These are phyloP conservation scores for Fraxinus floribunda DNA, from an alignment of 305 asterid genomes.

Conservation along the genomic window DNA sequence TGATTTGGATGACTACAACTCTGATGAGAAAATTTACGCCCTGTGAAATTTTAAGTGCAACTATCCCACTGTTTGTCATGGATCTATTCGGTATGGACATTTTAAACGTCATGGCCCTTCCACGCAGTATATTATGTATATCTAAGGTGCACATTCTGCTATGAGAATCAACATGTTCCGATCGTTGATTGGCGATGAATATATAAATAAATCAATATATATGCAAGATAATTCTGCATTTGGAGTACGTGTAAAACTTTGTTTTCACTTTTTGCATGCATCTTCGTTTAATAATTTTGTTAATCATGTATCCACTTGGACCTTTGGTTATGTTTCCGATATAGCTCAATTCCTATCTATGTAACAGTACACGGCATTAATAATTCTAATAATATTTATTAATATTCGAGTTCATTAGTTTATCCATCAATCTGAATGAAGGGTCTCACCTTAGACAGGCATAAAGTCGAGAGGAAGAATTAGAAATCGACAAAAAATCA, in stretches of 20 bases:
- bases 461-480: background rate
- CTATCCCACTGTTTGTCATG: background rate
- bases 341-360: background rate
- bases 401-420: background rate
- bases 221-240: background rate
- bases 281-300: background rate
- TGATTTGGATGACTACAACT: conserved; percentile 75
- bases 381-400: background rate
- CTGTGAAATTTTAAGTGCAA: conserved; percentile 35
- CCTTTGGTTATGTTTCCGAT: background rate
- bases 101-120: background rate
- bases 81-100: background rate
- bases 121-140: background rate
- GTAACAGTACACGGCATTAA: background rate
- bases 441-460: background rate
- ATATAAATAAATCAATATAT: background rate
- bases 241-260: background rate
- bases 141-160: background rate
- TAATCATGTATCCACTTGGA: background rate
- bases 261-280: background rate
- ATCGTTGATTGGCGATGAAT: background rate
- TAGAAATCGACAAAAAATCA: background rate
- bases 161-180: background rate
- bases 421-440: background rate
- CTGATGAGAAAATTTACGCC: conserved; percentile 91